Evolutionary conservation across 371 early-diverging fungal species (phyloP), one percentile per base, ranked within the genome.

Genomic region (Enteropsectra breve): DNA sequence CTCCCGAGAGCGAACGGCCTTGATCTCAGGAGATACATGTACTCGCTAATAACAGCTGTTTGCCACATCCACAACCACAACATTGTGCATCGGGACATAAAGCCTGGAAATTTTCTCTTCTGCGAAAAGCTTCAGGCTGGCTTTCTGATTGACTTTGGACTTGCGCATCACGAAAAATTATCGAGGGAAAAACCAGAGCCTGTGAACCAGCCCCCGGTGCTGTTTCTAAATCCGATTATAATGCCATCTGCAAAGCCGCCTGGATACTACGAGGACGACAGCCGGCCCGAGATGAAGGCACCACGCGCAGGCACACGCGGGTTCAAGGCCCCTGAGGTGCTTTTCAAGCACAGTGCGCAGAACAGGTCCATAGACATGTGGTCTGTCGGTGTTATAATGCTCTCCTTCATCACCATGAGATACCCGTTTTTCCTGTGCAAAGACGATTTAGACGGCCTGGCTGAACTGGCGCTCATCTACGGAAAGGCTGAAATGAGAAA

Each of bases 261-360:
- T 8, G 82, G 80, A 26, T 82, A 78, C 60, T 72, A 73, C 37
- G 58, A 76, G 26, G 52, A 65, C 53, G 82, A 82, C 67, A 43
- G 64, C 1, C 81, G 90, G 54, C 88, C 87, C 4, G 62, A 78
- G 5, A 75, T 91, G 3, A 79, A 83, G 38, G 96, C 93, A 0
- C 86, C 86, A 62, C 84, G 96, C n/a, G 94, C 92, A 11, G 98
- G 98, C 13, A 97, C 98, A 0, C 81, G 92, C 52, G 96, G 96
- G 23, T 97, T 92, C 69, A 83, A 94, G 24, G 91, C 95, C 2
- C 97, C 97, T 0, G 97, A 97, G 74, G 90, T 94, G 0, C 76
- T 97, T 15, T 82, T 97, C 66, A 85, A 88, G 54, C 85, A 86
- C n/a, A 69, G 76, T 0, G 56, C 85, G 50, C 97, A 94, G 72